A percentile compares a stretch with the other conserved stretches of the same genome.
Conservation (phyloP, 2,329 filamentous ascomycete genomes). For the Penicillium freii region DNA sequence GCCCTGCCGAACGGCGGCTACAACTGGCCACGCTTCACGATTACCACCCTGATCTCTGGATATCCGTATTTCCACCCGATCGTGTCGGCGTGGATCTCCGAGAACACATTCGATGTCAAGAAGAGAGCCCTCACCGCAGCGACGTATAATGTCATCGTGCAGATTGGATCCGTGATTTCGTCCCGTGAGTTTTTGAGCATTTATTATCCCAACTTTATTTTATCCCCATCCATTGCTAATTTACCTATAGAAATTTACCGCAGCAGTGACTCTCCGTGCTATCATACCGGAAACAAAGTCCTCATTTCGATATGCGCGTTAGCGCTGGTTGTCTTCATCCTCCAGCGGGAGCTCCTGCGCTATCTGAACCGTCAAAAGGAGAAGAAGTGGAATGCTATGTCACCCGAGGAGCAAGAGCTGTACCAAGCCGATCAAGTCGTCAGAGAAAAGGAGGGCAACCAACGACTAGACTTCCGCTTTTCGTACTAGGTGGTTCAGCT, state of each 20-base stretch:
- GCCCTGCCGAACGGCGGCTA: slow-evolving; percentile 38
- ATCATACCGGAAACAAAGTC: not conserved
- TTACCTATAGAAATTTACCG: not conserved
- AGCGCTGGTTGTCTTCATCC: not conserved
- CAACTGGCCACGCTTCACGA: not conserved
- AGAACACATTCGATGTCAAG: not conserved
- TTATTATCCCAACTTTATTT: too few relatives aligned
- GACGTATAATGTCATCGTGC: not conserved
- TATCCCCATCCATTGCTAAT: not conserved
- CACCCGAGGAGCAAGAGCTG: not conserved
- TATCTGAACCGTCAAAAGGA: not conserved
- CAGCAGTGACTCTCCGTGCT: not conserved
- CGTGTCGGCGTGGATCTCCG: not conserved
- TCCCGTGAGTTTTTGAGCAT: not conserved
- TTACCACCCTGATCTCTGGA: not conserved
- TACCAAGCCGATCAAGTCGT: not conserved
- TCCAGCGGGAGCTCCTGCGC: not conserved
- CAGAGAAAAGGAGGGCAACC: not conserved
- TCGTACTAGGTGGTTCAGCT: not conserved
- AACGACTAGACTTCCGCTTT: not conserved
- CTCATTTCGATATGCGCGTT: not conserved
- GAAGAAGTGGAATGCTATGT: not conserved
- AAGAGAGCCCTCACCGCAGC: not conserved
- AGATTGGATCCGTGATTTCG: not conserved
- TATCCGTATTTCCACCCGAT: not conserved